These are phyloP conservation scores for Colletotrichum falcatum DNA, from an alignment of 2,329 filamentous ascomycete genomes.

Conservation along the genomic window DNA sequence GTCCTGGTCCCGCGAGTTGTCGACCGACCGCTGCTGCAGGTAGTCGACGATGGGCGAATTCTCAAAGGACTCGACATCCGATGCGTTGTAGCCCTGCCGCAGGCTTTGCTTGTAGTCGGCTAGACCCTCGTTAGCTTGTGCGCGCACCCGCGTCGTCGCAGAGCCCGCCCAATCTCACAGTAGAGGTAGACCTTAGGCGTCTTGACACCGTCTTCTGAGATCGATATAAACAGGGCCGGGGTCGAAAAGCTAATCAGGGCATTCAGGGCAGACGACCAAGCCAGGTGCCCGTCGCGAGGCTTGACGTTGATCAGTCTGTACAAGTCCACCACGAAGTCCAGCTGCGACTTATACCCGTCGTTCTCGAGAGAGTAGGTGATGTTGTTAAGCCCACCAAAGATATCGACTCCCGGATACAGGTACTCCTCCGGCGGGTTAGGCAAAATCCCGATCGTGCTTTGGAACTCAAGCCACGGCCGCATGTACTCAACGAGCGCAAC, in stretches of 20 bases:
- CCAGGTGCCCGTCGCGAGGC: conserved; percentile 22
- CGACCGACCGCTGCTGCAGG: conserved; percentile 37
- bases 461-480: conserved; percentile 41
- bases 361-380: conserved; percentile 39
- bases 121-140: not conserved
- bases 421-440: conserved; percentile 41
- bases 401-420: conserved; percentile 43
- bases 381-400: conserved; percentile 42
- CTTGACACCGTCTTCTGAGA: conserved; percentile 40
- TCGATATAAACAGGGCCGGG: conserved; percentile 38
- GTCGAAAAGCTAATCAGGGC: conserved; percentile 29
- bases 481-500: conserved; percentile 40
- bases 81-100: conserved; percentile 20
- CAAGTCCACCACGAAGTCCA: conserved; percentile 41
- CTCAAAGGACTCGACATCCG: conserved; percentile 29
- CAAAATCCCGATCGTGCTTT: conserved; percentile 43
- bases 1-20: conserved; percentile 40
- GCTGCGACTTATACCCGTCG: conserved; percentile 39
- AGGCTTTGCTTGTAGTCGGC: conserved; percentile 36
- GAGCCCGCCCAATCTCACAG: not conserved
- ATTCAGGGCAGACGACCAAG: no score
- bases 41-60: conserved; percentile 19
- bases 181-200: conserved; percentile 38
- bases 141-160: not conserved
- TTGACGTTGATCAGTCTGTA: conserved; percentile 40